Evolutionary conservation across 208 protist genomes (phyloP).

Genomic region (Blastocrithidia nonstop): DNA sequence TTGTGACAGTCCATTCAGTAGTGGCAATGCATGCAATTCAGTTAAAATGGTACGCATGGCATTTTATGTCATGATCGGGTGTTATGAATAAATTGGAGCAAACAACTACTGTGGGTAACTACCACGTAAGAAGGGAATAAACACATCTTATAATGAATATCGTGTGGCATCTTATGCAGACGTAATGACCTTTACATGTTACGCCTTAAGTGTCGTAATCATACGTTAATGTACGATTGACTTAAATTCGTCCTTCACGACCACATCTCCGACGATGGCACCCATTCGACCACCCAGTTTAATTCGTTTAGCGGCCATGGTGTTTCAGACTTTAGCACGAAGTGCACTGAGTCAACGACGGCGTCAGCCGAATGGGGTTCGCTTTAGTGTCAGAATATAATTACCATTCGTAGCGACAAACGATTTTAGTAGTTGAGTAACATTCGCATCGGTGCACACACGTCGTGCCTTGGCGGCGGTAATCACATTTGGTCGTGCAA

Average conservation of each 20-base stretch:
- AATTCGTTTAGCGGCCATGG: slow-evolving; percentile 56
- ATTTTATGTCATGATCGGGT: slow-evolving; percentile 55
- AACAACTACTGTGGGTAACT: slow-evolving; percentile 42
- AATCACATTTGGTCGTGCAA: slow-evolving; percentile 36
- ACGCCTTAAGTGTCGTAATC: slow-evolving; percentile 52
- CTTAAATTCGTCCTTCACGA: slow-evolving; percentile 43
- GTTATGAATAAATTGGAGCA: slow-evolving; percentile 21
- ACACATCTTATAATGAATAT: slow-evolving; percentile 59
- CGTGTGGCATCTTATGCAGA: slow-evolving; percentile 21
- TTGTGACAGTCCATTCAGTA: slow-evolving; percentile 54
- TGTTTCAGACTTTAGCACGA: slow-evolving; percentile 63
- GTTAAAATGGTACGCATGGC: slow-evolving; percentile 47
- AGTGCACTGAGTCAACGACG: slow-evolving; percentile 69
- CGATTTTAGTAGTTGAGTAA: slow-evolving; percentile 44
- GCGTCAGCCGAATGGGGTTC: slow-evolving; percentile 56
- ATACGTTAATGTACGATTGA: slow-evolving; percentile 30
- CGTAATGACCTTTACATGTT: slow-evolving; percentile 49
- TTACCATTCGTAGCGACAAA: slow-evolving; percentile 49
- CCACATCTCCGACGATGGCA: slow-evolving; percentile 58
- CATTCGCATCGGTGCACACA: slow-evolving; percentile 39
- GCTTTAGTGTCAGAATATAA: slow-evolving; percentile 35
- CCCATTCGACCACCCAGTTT: slow-evolving; percentile 8
- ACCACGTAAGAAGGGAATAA: slow-evolving; percentile 69
- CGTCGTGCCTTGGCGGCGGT: slow-evolving; percentile 41
- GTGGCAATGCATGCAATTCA: slow-evolving; percentile 34